Evolutionary conservation across 2,329 filamentous ascomycete genomes (phyloP).

Genomic region (Colletotrichum gigasporum): DNA sequence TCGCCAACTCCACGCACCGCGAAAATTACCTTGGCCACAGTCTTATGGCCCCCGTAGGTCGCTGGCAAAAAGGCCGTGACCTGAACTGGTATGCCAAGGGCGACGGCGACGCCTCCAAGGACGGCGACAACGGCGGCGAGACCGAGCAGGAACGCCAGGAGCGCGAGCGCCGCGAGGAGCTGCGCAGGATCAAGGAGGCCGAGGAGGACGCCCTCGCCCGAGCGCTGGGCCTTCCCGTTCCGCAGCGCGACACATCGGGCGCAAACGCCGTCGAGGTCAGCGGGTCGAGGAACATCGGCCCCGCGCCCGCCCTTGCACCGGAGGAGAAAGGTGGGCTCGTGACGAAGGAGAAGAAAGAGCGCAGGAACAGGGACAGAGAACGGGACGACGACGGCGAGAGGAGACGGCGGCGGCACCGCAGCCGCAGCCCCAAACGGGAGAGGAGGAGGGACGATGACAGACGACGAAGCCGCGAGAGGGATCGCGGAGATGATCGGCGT

Average conservation of each 20-base stretch:
- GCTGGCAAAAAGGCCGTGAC: slow-evolving; percentile 85
- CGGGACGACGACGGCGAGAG: too few species aligned
- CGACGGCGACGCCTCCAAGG: slow-evolving; percentile 54
- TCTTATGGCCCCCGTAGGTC: slow-evolving; percentile 89
- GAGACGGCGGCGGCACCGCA: slow-evolving; percentile 48
- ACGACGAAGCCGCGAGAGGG: slow-evolving; percentile 22
- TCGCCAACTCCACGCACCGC: slow-evolving; percentile 85
- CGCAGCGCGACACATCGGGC: slow-evolving; percentile 65
- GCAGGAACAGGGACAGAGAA: slow-evolving; percentile 39
- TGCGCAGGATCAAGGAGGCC: slow-evolving; percentile 84
- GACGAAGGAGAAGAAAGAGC: slow-evolving; percentile 35
- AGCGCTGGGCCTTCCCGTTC: slow-evolving; percentile 82
- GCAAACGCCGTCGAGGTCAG: slow-evolving; percentile 76
- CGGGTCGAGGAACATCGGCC: slow-evolving; percentile 45
- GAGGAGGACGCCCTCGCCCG: slow-evolving; percentile 91
- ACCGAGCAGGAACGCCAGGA: slow-evolving; percentile 67
- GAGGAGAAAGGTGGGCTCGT: slow-evolving; percentile 28
- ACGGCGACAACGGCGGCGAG: slow-evolving; percentile 62
- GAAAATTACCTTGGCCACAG: slow-evolving; percentile 93
- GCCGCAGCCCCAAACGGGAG: slow-evolving; percentile 38
- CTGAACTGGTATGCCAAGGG: slow-evolving; percentile 72
- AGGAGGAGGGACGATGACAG: slow-evolving; percentile 39
- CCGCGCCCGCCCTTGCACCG: slow-evolving; percentile 34
- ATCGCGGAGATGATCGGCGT: slow-evolving; percentile 17
- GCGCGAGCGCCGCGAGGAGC: slow-evolving; percentile 77